These are phyloP conservation scores for Paraconiothyrium sp. DNA, from an alignment of 2,329 filamentous ascomycete species.

Conservation along the genomic window DNA sequence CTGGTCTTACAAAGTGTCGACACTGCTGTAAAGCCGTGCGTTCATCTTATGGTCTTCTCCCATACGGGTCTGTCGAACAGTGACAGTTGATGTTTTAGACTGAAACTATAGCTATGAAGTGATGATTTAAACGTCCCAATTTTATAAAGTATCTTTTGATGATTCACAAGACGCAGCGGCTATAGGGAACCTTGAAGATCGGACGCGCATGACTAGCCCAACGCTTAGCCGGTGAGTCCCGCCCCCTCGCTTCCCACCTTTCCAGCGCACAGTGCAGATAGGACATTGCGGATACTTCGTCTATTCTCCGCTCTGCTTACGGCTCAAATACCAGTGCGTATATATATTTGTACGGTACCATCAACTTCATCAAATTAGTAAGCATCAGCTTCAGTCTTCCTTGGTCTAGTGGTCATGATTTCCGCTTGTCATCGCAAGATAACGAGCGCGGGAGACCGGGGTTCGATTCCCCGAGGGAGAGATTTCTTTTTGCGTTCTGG, in stretches of 20 bases:
- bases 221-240: neutral
- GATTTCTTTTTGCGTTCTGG: neutral
- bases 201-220: neutral
- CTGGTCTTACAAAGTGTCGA: neutral
- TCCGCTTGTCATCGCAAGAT: slow-evolving; percentile 15
- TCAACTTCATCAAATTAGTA: neutral
- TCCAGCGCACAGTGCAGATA: neutral
- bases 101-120: neutral
- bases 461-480: slow-evolving; percentile 29
- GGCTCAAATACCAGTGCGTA: neutral
- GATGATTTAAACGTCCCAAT: neutral
- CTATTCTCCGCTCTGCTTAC: neutral
- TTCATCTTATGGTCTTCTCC: too few relatives aligned
- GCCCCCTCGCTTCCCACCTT: neutral
- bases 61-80: too few relatives aligned
- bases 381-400: slow-evolving; percentile 7
- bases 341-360: neutral
- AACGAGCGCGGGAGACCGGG: slow-evolving; percentile 31
- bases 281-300: neutral
- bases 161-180: neutral
- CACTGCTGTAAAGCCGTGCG: too few relatives aligned
- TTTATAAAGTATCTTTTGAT: too few relatives aligned
- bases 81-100: too few relatives aligned
- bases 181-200: neutral
- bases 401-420: slow-evolving; percentile 18